A percentile compares a stretch with the other conserved stretches of the same genome.
These are phyloP conservation scores for Venturia carpophila DNA, from an alignment of 2,329 filamentous ascomycete species.

Conservation along the genomic window DNA sequence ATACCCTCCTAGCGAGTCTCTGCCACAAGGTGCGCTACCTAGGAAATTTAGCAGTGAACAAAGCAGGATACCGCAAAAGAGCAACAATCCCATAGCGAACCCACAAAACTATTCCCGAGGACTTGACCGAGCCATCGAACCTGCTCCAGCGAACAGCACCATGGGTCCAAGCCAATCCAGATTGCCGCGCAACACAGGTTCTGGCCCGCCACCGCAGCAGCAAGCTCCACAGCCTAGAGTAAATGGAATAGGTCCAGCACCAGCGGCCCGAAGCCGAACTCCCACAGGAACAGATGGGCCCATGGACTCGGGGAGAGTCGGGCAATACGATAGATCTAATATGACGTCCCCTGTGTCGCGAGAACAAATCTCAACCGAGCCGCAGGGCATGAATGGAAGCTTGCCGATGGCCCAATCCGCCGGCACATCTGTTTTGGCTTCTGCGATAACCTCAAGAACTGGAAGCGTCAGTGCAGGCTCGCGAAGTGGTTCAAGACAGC, in stretches of 20 bases:
- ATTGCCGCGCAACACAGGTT: slow-evolving; percentile 51
- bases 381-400: not conserved
- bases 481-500: slow-evolving; percentile 28
- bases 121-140: not conserved
- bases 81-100: slow-evolving; percentile 10
- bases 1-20: slow-evolving; percentile 70
- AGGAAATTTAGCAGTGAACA: slow-evolving; percentile 19
- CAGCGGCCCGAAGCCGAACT: slow-evolving; percentile 39
- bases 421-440: not conserved
- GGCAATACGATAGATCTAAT: slow-evolving; percentile 40
- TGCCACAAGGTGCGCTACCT: slow-evolving; percentile 24
- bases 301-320: slow-evolving; percentile 35
- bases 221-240: slow-evolving; percentile 52
- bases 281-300: slow-evolving; percentile 40
- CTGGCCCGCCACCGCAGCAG: slow-evolving; percentile 57
- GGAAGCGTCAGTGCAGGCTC: slow-evolving; percentile 21
- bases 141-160: slow-evolving; percentile 2
- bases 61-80: slow-evolving; percentile 18
- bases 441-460: slow-evolving; percentile 5
- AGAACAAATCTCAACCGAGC: slow-evolving; percentile 36
- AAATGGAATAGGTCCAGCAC: slow-evolving; percentile 30
- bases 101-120: slow-evolving; percentile 6
- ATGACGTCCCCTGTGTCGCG: slow-evolving; percentile 28
- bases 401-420: slow-evolving; percentile 4
- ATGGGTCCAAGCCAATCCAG: slow-evolving; percentile 35